These are phyloP conservation scores for Nymphaea thermarum DNA, from an alignment of 164 flowering plant genomes.

Conservation along the genomic window DNA sequence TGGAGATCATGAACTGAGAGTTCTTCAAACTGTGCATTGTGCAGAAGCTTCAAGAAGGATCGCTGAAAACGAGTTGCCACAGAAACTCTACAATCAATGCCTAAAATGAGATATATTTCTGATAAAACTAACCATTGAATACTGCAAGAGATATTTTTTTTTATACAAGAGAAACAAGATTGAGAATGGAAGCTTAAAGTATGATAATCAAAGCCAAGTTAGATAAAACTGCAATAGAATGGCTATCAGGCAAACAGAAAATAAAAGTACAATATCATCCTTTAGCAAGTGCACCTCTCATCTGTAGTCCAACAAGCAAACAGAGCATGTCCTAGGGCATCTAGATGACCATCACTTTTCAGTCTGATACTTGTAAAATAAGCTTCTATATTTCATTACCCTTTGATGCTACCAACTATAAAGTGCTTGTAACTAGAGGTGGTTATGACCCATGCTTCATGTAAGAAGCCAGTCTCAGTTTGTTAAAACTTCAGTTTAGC, in stretches of 20 bases:
- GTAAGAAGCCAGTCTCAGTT: too few relatives aligned
- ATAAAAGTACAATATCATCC: neutral
- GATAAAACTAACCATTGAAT: neutral
- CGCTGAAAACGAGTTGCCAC: conserved; percentile 79
- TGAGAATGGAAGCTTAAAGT: neutral
- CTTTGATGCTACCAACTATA: too few relatives aligned
- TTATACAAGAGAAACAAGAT: neutral
- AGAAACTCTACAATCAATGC: conserved; percentile 33
- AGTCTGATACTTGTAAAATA: too few relatives aligned
- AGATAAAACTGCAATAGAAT: neutral
- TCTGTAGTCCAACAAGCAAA: neutral
- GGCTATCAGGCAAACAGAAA: too few relatives aligned
- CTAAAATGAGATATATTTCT: neutral
- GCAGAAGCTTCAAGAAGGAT: conserved; percentile 69
- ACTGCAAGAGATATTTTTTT: neutral
- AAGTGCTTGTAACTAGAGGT: too few relatives aligned
- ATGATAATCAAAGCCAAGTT: neutral
- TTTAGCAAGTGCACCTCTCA: neutral
- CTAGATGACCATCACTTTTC: too few relatives aligned
- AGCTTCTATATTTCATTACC: too few relatives aligned
- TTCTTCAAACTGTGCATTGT: conserved; percentile 86
- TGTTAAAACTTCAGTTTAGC: too few relatives aligned
- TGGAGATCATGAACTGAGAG: conserved; percentile 74
- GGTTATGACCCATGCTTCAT: too few relatives aligned
- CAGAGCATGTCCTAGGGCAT: too few relatives aligned